Evolutionary conservation across 75 land plant species (phyloP).

Genomic region (Sequoia sempervirens): DNA sequence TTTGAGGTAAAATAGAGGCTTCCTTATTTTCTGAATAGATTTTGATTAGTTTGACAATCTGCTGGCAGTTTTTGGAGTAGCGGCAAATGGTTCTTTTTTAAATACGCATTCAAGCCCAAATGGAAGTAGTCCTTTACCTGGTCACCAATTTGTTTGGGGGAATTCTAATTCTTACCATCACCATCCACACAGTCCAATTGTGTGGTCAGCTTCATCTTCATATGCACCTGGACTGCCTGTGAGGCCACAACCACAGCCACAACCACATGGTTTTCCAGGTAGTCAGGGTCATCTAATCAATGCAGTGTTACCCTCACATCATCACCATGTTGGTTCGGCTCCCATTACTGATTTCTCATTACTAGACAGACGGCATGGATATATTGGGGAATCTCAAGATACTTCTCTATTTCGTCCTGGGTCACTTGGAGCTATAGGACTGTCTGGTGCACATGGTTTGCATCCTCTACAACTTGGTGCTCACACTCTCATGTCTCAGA

Average conservation of each 20-base stretch:
- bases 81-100: background rate
- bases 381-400: constrained; percentile 43
- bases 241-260: constrained; percentile 12
- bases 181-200: constrained; percentile 34
- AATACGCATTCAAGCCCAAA: constrained; percentile 12
- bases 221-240: constrained; percentile 30
- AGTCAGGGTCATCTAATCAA: constrained; percentile 40
- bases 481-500: constrained; percentile 31
- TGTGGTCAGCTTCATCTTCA: constrained; percentile 69
- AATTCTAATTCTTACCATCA: constrained; percentile 38
- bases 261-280: constrained; percentile 38
- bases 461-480: constrained; percentile 42
- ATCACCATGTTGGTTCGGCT: constrained; percentile 51
- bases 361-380: constrained; percentile 40
- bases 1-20: constrained; percentile 4
- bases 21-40: background rate
- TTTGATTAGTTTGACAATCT: constrained; percentile 6
- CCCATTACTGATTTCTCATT: constrained; percentile 52
- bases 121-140: constrained; percentile 52
- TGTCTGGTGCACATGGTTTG: constrained; percentile 43
- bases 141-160: constrained; percentile 53
- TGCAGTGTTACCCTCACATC: constrained; percentile 31
- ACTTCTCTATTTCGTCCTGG: constrained; percentile 44
- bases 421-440: constrained; percentile 45
- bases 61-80: constrained; percentile 5